Evolutionary conservation across 192 early-diverging fungal species (phyloP).

Genomic region (Chytriomyces sp.): DNA sequence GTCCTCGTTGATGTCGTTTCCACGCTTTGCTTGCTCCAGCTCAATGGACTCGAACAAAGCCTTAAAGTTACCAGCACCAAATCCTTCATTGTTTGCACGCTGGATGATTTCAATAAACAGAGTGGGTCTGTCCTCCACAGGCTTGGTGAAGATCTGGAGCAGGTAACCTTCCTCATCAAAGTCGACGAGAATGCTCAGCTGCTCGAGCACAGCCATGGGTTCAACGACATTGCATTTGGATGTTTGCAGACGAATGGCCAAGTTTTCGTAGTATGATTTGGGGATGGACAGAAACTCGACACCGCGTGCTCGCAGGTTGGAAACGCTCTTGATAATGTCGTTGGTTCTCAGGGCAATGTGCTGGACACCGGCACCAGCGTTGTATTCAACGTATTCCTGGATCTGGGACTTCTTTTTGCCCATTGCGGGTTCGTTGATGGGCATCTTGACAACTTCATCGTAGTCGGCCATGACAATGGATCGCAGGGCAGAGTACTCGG

Average conservation of each 20-base stretch:
- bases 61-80: slow-evolving; percentile 98
- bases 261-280: slow-evolving; percentile 83
- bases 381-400: slow-evolving; percentile 89
- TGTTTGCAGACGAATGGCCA: slow-evolving; percentile 74
- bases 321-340: slow-evolving; percentile 84
- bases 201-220: slow-evolving; percentile 79
- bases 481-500: slow-evolving; percentile 93
- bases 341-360: slow-evolving; percentile 94
- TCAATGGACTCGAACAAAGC: slow-evolving; percentile 96
- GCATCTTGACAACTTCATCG: slow-evolving; percentile 92
- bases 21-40: slow-evolving; percentile 89
- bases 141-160: slow-evolving; percentile 88
- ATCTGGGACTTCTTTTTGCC: slow-evolving; percentile 97
- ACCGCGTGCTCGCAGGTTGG: slow-evolving; percentile 81
- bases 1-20: slow-evolving; percentile 45
- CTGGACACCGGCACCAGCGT: slow-evolving; percentile 67
- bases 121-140: slow-evolving; percentile 93
- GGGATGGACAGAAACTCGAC: slow-evolving; percentile 88
- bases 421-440: slow-evolving; percentile 95
- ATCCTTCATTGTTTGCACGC: slow-evolving; percentile 88
- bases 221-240: slow-evolving; percentile 79
- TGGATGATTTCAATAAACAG: slow-evolving; percentile 98
- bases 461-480: slow-evolving; percentile 97
- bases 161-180: slow-evolving; percentile 97
- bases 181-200: slow-evolving; percentile 91